These are phyloP conservation scores for Mycena indigotica DNA, from an alignment of 768 basidiomycete genomes.

Conservation along the genomic window DNA sequence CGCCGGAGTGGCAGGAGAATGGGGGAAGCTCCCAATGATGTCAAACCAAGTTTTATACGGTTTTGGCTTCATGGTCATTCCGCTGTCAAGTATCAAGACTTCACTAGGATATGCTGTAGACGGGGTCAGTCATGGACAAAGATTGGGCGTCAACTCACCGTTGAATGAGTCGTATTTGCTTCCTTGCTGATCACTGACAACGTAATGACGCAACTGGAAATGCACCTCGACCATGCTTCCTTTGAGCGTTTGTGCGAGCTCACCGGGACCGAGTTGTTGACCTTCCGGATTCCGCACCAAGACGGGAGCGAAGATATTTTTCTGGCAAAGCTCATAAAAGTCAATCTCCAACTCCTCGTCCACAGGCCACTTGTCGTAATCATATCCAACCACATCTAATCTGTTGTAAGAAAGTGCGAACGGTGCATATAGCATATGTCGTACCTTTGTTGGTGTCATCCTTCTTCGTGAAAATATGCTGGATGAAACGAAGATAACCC, in stretches of 20 bases:
- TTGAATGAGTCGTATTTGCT: background rate
- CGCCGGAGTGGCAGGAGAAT: too few relatives aligned
- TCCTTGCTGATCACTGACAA: background rate
- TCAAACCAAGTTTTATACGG: too few relatives aligned
- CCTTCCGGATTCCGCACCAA: background rate
- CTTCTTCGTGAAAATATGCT: background rate
- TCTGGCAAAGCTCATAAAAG: background rate
- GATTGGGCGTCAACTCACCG: background rate
- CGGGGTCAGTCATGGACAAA: too few relatives aligned
- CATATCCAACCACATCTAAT: background rate
- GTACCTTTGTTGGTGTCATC: background rate
- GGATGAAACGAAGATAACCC: background rate
- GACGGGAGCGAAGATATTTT: background rate
- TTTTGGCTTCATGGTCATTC: too few relatives aligned
- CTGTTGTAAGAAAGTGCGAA: background rate
- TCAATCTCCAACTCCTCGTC: background rate
- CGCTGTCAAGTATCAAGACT: too few relatives aligned
- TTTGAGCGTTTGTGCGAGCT: background rate
- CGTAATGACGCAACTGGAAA: background rate
- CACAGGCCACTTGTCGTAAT: background rate
- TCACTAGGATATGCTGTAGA: too few relatives aligned
- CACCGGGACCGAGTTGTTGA: too few relatives aligned
- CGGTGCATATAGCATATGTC: background rate
- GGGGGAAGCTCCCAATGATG: too few relatives aligned
- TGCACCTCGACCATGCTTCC: background rate